Evolutionary conservation across 805 yeast genomes (phyloP), one percentile per base, ranked within the genome.

Genomic region (Starmerella vaccinii): DNA sequence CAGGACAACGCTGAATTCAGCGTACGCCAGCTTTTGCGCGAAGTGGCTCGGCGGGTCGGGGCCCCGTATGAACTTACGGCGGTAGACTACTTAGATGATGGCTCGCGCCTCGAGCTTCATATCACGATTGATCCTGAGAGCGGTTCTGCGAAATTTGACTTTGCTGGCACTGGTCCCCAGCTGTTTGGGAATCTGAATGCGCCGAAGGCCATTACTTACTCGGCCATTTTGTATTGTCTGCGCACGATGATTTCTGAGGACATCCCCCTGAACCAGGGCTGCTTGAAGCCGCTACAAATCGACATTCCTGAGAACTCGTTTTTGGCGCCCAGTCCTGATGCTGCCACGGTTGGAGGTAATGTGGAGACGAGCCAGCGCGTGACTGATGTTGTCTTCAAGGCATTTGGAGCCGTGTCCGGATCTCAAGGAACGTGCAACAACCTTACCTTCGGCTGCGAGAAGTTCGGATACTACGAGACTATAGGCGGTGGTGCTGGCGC

Each of bases 401-500:
- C 97, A 0, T 88, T 92, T 64, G 74, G 77, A 54, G 87, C 88
- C 5, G 84, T 87, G 71, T 97, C 97, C 2, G 96, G 88, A 57
- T 88, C 97, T 1, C 97, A 90, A 68, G 96, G 97, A 39, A 88
- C 92, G 53, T 86, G 95, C 65, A 90, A 92, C 67, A 92, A 90
- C 67, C 78, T 90, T 59, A 89, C 96, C 0, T 90, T 89, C 70
- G 90, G 87, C 43, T 47, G 52, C 43, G 56, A 57, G 10, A 50
- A 49, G 37, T 87, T 86, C 65, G 95, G 96, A 0, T 88, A 88
- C 65, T 88, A 88, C 64, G 96, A 88, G 64, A 89, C 97, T 0
- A 87, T 89, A 53, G 92, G 95, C 52, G 97, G 97, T 53, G 97
- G 97, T 0, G 84, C 88, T 40, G 97, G 97, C 46, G 97, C 97